A percentile compares a stretch with the other conserved stretches of the same genome.
These are phyloP conservation scores for Pseudognaphalium luteoalbum DNA, from an alignment of 129 eudicot genomes.

Conservation along the genomic window DNA sequence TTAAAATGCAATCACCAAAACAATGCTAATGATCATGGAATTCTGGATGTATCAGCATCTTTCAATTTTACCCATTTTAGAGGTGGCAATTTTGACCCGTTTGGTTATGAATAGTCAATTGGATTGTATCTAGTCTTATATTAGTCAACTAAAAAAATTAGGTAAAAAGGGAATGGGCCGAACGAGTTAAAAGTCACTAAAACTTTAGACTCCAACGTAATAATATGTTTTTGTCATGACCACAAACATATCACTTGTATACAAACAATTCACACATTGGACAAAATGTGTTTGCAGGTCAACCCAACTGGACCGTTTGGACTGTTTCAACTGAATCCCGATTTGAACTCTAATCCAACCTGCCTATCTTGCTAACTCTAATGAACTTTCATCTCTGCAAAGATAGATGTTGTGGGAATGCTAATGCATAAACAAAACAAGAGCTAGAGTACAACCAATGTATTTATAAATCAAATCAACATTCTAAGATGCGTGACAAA, in stretches of 20 bases:
- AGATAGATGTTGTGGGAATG: background rate
- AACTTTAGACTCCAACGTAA: background rate
- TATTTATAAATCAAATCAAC: too few species aligned
- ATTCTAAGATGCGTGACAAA: too few species aligned
- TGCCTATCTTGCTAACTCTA: background rate
- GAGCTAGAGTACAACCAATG: background rate
- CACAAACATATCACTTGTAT: background rate
- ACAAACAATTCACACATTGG: background rate
- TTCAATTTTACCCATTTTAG: too few species aligned
- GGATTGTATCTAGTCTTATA: background rate
- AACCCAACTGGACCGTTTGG: background rate
- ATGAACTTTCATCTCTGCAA: background rate
- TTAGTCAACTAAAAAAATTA: background rate
- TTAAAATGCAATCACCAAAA: too few species aligned
- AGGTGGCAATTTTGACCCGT: background rate
- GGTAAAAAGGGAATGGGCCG: background rate
- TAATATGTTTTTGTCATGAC: background rate
- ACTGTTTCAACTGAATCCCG: background rate
- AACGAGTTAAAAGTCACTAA: background rate
- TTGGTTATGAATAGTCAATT: background rate
- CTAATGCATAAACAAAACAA: background rate
- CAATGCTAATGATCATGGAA: background rate
- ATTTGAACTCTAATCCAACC: background rate
- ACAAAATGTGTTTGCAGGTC: background rate
- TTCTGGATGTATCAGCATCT: background rate